Evolutionary conservation across 2,329 filamentous ascomycete species (phyloP).

Genomic region (Fusarium veterinarium): DNA sequence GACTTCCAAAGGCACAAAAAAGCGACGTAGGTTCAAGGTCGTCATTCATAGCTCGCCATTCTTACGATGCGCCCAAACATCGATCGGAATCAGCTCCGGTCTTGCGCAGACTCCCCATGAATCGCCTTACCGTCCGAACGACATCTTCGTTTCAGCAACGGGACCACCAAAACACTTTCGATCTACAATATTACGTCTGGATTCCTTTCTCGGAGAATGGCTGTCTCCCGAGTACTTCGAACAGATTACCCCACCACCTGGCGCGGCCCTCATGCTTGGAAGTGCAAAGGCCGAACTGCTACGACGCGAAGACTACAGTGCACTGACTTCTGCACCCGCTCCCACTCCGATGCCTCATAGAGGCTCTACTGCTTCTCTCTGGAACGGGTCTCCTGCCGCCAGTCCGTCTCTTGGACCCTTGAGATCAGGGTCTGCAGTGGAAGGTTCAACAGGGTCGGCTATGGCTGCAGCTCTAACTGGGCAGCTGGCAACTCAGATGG

Average conservation of each 20-base stretch:
- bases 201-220: slow-evolving; percentile 97
- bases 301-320: slow-evolving; percentile 75
- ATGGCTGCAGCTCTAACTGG: slow-evolving; percentile 52
- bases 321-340: slow-evolving; percentile 50
- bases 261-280: slow-evolving; percentile 87
- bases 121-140: slow-evolving; percentile 48
- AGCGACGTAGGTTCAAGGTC: slow-evolving; percentile 76
- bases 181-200: slow-evolving; percentile 79
- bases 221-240: slow-evolving; percentile 94
- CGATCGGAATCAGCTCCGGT: slow-evolving; percentile 86
- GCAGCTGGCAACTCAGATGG: slow-evolving; percentile 38
- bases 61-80: slow-evolving; percentile 91
- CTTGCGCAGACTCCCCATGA: slow-evolving; percentile 69
- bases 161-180: slow-evolving; percentile 53
- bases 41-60: slow-evolving; percentile 96
- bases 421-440: slow-evolving; percentile 37
- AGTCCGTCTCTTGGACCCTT: slow-evolving; percentile 40
- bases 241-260: slow-evolving; percentile 87
- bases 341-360: slow-evolving; percentile 31
- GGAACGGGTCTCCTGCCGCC: slow-evolving; percentile 48
- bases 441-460: slow-evolving; percentile 46
- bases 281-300: slow-evolving; percentile 89
- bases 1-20: slow-evolving; percentile 42
- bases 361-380: slow-evolving; percentile 46
- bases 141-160: slow-evolving; percentile 51